Base-by-base conservation (phyloP, 78 protist genomes). In the Paratrimastix pyriformis region DNA sequence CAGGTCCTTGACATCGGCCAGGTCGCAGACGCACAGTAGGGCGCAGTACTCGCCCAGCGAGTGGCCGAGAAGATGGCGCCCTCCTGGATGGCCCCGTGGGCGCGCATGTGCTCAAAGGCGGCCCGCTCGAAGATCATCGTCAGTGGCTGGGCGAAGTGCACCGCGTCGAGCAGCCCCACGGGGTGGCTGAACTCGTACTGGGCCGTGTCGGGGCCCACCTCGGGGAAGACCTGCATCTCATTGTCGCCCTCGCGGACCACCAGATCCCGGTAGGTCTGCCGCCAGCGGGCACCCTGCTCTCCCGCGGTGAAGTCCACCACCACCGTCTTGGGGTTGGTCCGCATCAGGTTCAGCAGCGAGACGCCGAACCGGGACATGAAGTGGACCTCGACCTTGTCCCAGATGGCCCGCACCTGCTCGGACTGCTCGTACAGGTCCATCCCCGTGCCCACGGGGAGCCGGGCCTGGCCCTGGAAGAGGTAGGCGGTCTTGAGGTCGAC, bases 391-490 rank as follows among this genome's bases (percentile, higher is more conserved):
- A 84, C 82, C 8, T 65, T 32, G 75, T 86, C 84, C 90, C 90
- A 86, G 45, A 86, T n/a, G 45, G 11, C 15, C 33, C 45, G 7
- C 21, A 76, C 86, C n/a, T 58, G 73, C 9, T n/a, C 52, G 26
- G 72, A 60, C 33, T 65, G 11, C 11, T 6, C 68, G 58, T 81
- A 81, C 40, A 81, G 77, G 45, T 81, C 90, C 90, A 86, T 86
- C 52, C 90, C 90, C 86, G 81, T 81, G 35, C 79, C 77, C 6
- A 35, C 38, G 1, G 3, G 5, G 32, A 43, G 71, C 21, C 80
- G 55, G 32, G 86, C 86, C 55, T 86, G 90, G 42, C 90, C 90
- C 6, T 86, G 81, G 72, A 86, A 86, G 24, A 86, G 72, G 60
- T 50, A 50, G 55, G 55, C 55, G 13, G 55, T 50, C 55, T 50